Evolutionary conservation across 2,329 filamentous ascomycete genomes (phyloP).

Genomic region (Sclerotinia subarctica): DNA sequence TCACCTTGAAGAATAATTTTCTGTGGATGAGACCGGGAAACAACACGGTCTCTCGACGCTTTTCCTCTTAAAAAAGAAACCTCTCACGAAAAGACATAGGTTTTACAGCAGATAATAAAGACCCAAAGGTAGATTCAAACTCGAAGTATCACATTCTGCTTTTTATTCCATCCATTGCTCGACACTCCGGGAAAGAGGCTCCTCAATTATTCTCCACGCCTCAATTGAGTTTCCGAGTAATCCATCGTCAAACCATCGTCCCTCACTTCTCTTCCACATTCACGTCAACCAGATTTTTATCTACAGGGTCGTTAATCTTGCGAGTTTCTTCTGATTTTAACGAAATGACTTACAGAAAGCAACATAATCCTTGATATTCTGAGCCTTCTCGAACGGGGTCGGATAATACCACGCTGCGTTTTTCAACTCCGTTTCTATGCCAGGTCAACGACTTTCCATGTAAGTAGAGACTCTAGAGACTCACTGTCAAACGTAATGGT

Average conservation of each 20-base stretch:
- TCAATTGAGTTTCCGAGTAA: neutral
- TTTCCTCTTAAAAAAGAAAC: neutral
- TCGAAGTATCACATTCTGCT: neutral
- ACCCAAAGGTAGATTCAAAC: neutral
- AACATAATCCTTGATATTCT: slow-evolving; percentile 45
- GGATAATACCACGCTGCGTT: slow-evolving; percentile 49
- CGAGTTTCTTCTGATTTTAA: neutral
- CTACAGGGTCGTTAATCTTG: neutral
- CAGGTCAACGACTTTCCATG: neutral
- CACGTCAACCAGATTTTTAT: slow-evolving; percentile 20
- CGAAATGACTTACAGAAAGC: slow-evolving; percentile 44
- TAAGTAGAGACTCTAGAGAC: neutral
- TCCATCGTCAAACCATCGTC: neutral
- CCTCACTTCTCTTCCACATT: slow-evolving; percentile 1
- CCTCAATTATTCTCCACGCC: neutral
- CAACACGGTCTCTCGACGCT: neutral
- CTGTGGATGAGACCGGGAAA: neutral
- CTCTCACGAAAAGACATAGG: neutral
- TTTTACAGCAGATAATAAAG: neutral
- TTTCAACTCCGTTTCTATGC: slow-evolving; percentile 40
- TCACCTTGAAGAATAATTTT: neutral
- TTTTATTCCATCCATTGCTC: neutral
- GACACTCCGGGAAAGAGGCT: neutral
- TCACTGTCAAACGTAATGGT: slow-evolving; percentile 44
- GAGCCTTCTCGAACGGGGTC: slow-evolving; percentile 42